Evolutionary conservation across 495 filamentous ascomycete genomes (phyloP).

Genomic region (Chaetomium tenue): DNA sequence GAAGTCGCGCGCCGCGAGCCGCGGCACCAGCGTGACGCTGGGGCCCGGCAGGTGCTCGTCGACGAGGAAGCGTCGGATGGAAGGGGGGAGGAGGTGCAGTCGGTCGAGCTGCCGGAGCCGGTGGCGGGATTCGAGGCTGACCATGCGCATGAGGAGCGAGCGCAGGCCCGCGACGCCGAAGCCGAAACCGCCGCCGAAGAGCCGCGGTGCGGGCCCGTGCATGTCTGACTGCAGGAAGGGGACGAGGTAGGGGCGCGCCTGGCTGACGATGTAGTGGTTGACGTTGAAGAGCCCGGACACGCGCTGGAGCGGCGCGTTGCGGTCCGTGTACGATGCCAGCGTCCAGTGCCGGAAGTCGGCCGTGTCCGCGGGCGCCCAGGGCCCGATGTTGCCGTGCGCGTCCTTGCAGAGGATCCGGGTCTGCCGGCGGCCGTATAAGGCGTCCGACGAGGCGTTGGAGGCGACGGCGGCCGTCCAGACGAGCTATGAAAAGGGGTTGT

Average conservation of each 20-base stretch:
- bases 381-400: constrained; percentile 69
- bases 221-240: constrained; percentile 82
- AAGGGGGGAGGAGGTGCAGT: constrained; percentile 64
- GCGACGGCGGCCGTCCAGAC: constrained; percentile 94
- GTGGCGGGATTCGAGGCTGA: constrained; percentile 76
- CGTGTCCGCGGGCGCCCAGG: constrained; percentile 70
- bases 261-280: constrained; percentile 80
- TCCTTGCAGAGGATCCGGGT: constrained; percentile 81
- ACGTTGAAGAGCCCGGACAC: constrained; percentile 93
- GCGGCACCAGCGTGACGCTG: constrained; percentile 77
- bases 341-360: constrained; percentile 68
- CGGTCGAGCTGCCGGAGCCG: constrained; percentile 79
- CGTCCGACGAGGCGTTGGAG: constrained; percentile 74
- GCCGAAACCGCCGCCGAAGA: constrained; percentile 50
- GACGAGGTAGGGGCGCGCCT: constrained; percentile 75
- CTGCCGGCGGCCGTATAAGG: constrained; percentile 58
- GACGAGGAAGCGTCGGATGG: constrained; percentile 73
- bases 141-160: constrained; percentile 63
- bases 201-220: constrained; percentile 56
- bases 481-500: constrained; percentile 47
- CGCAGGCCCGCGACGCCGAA: constrained; percentile 45
- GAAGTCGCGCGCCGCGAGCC: constrained; percentile 70
- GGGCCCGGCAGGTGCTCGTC: constrained; percentile 85
- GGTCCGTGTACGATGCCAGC: constrained; percentile 65
- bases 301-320: constrained; percentile 75